A percentile compares a stretch with the other conserved stretches of the same genome.
Conservation (phyloP, 352 stramenopile species). For the Phytopythium cucurbitacearum region DNA sequence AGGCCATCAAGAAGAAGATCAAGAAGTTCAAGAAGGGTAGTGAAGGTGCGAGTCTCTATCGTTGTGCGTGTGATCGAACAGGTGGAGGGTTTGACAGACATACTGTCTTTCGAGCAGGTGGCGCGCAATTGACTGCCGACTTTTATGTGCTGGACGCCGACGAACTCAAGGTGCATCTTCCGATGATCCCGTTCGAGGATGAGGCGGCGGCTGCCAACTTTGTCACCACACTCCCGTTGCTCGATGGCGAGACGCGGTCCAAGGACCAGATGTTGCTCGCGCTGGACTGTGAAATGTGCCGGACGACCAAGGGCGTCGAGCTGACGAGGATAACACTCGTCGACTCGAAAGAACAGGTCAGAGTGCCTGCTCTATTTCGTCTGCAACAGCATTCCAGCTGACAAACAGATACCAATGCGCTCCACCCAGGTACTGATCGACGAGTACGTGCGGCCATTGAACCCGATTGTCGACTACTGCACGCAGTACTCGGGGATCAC, state of each 20-base stretch:
- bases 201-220: conserved; percentile 28
- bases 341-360: conserved; percentile 50
- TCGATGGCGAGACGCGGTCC: conserved; percentile 21
- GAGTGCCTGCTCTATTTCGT: background rate
- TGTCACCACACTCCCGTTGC: conserved; percentile 33
- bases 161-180: conserved; percentile 51
- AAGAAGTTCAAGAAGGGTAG: conserved; percentile 84
- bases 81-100: background rate
- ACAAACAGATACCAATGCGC: no score
- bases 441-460: conserved; percentile 74
- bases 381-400: background rate
- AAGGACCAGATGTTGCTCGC: conserved; percentile 56
- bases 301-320: conserved; percentile 83
- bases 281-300: conserved; percentile 87
- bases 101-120: conserved; percentile 5
- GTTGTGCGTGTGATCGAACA: background rate
- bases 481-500: conserved; percentile 87
- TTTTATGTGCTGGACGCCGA: conserved; percentile 75
- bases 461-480: conserved; percentile 85
- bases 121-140: conserved; percentile 52
- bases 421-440: conserved; percentile 57
- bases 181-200: conserved; percentile 45
- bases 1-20: conserved; percentile 84
- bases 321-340: conserved; percentile 72
- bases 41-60: conserved; percentile 21